Evolutionary conservation across 2,329 filamentous ascomycete genomes (phyloP).

Genomic region (Mycocentrospora acerina): DNA sequence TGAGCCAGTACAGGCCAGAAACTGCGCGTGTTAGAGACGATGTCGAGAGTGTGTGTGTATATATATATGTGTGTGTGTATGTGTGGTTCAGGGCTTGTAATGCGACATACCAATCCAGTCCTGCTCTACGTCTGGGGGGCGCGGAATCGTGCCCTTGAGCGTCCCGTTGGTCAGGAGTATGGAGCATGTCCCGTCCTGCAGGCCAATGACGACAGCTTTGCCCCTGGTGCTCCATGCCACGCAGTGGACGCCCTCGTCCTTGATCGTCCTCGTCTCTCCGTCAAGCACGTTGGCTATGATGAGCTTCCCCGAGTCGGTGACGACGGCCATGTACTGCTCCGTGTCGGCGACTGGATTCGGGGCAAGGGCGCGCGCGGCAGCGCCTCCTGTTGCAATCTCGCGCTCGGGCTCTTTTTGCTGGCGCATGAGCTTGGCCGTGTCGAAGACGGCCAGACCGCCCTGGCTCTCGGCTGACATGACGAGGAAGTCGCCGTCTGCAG

Average conservation of each 20-base stretch:
- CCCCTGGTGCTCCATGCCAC: slow-evolving; percentile 90
- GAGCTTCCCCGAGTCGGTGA: slow-evolving; percentile 78
- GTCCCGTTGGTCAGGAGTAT: slow-evolving; percentile 84
- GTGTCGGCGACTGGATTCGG: slow-evolving; percentile 78
- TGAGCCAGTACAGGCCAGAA: slow-evolving; percentile 82
- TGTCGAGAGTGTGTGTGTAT: background rate
- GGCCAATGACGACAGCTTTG: slow-evolving; percentile 87
- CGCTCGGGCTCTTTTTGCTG: slow-evolving; percentile 65
- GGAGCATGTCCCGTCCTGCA: slow-evolving; percentile 74
- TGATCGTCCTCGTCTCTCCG: slow-evolving; percentile 54
- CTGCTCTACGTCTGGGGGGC: slow-evolving; percentile 65
- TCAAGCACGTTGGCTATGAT: slow-evolving; percentile 76
- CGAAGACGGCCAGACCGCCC: slow-evolving; percentile 75
- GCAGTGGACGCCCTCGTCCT: slow-evolving; percentile 77
- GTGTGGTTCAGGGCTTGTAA: too few relatives aligned
- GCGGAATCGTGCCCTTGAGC: slow-evolving; percentile 75
- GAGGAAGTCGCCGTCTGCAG: slow-evolving; percentile 82
- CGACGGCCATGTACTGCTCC: slow-evolving; percentile 74
- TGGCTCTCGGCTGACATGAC: slow-evolving; percentile 79
- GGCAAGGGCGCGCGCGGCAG: slow-evolving; percentile 70
- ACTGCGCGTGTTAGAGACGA: slow-evolving; percentile 51
- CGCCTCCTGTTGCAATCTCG: slow-evolving; percentile 74
- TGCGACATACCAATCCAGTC: slow-evolving; percentile 66
- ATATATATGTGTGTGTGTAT: too few relatives aligned
- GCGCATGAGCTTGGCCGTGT: slow-evolving; percentile 69